Conservation (phyloP, 305 asterid species). For the Solanum hybrid region DNA sequence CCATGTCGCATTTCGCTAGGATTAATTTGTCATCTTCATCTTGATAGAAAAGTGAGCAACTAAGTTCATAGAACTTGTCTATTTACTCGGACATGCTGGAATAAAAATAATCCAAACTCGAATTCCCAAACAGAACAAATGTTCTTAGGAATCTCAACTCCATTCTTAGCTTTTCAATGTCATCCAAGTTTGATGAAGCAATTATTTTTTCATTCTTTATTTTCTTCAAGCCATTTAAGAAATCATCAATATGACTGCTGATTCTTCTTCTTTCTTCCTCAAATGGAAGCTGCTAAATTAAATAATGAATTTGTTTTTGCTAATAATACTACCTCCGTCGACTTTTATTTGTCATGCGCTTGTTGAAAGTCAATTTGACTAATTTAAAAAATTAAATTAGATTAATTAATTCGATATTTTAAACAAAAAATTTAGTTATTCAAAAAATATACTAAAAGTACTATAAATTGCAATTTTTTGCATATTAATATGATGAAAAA, state of each 20-base stretch:
- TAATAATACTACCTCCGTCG: too few species aligned
- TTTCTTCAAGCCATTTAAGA: background rate
- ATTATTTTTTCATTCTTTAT: background rate
- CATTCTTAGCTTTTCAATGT: background rate
- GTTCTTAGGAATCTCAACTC: background rate
- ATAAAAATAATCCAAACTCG: background rate
- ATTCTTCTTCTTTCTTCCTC: background rate
- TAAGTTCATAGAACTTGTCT: fast-evolving
- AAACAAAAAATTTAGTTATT: too few species aligned
- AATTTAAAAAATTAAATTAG: too few species aligned
- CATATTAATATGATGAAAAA: too few species aligned
- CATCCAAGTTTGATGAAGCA: background rate
- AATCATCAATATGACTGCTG: background rate
- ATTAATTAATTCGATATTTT: too few species aligned
- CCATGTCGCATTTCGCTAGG: background rate
- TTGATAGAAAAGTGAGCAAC: too few species aligned
- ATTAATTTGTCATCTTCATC: background rate
- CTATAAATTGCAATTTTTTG: too few species aligned
- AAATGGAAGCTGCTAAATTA: background rate
- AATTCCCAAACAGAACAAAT: background rate
- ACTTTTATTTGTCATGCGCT: too few species aligned
- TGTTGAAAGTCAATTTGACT: too few species aligned
- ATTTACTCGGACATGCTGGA: fast-evolving
- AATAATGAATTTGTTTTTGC: too few species aligned
- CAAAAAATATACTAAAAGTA: too few species aligned